Evolutionary conservation across 169 alveolate species (phyloP).

Genomic region (Plasmodium coatneyi): DNA sequence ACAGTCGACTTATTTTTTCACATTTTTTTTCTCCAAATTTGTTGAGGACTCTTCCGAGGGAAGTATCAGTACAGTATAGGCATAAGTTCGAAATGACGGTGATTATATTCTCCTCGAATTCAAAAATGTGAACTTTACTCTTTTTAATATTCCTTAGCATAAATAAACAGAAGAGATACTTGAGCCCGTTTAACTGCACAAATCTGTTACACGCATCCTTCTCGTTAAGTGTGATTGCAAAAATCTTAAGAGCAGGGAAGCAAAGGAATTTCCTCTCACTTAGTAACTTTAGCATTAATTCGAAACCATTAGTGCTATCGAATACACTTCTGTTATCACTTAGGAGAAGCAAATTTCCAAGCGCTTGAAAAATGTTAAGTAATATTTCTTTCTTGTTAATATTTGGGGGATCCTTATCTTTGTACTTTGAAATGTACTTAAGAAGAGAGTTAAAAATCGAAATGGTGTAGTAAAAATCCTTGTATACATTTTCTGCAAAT

Average conservation of each 20-base stretch:
- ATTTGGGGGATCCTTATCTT: conserved; percentile 64
- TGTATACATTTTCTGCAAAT: conserved; percentile 57
- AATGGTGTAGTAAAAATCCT: conserved; percentile 69
- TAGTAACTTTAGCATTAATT: conserved; percentile 64
- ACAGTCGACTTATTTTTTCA: conserved; percentile 46
- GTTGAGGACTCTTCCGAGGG: conserved; percentile 56
- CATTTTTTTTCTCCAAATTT: conserved; percentile 76
- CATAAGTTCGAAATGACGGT: conserved; percentile 63
- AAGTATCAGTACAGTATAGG: conserved; percentile 48
- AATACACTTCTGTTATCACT: conserved; percentile 48
- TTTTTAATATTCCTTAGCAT: conserved; percentile 61
- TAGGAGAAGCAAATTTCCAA: conserved; percentile 59
- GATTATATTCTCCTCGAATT: conserved; percentile 66
- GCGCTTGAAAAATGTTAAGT: conserved; percentile 66
- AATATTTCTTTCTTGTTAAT: conserved; percentile 61
- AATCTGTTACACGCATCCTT: conserved; percentile 58
- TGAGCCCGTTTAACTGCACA: conserved; percentile 52
- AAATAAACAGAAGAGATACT: conserved; percentile 60
- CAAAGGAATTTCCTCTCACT: conserved; percentile 75
- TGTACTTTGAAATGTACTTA: conserved; percentile 56
- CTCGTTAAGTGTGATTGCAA: conserved; percentile 49
- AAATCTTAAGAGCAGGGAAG: conserved; percentile 59
- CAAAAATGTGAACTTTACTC: conserved; percentile 28
- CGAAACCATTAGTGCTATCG: conserved; percentile 49
- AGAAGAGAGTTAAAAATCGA: conserved; percentile 61